Evolutionary conservation across 176 grass and related monocot species (phyloP).

Genomic region (Avena eriantha): DNA sequence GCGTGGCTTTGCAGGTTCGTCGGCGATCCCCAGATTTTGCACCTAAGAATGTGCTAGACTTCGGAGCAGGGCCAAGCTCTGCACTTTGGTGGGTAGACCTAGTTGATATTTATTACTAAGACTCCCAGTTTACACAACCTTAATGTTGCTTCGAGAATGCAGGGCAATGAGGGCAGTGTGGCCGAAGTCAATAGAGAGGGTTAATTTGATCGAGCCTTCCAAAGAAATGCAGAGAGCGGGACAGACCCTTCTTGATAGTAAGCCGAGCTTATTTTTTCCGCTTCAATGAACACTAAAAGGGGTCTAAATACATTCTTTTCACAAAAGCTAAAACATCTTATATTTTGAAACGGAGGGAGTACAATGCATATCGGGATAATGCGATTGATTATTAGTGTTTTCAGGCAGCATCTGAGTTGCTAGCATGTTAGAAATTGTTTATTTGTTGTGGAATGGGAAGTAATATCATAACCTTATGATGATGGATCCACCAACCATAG

Average conservation of each 20-base stretch:
- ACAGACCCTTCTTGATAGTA: constrained; percentile 89
- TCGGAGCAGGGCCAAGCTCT: constrained; percentile 88
- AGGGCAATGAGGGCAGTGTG: constrained; percentile 97
- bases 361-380: constrained; percentile 16
- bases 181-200: constrained; percentile 81
- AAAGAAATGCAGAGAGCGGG: constrained; percentile 98
- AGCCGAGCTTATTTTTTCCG: constrained; percentile 20
- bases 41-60: constrained; percentile 84
- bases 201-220: constrained; percentile 94
- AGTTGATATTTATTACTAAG: neutral
- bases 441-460: neutral
- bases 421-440: neutral
- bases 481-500: neutral
- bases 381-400: neutral
- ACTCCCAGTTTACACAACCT: neutral
- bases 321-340: too few species aligned
- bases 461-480: constrained; percentile 1
- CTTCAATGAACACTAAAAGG: too few species aligned
- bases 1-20: constrained; percentile 59
- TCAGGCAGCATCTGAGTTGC: neutral
- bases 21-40: constrained; percentile 71
- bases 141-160: constrained; percentile 36
- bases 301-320: too few species aligned
- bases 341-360: too few species aligned
- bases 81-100: constrained; percentile 76